Evolutionary conservation across 192 early-diverging fungal species (phyloP), one percentile per base, ranked within the genome.

Genomic region (Dissophora ornata): DNA sequence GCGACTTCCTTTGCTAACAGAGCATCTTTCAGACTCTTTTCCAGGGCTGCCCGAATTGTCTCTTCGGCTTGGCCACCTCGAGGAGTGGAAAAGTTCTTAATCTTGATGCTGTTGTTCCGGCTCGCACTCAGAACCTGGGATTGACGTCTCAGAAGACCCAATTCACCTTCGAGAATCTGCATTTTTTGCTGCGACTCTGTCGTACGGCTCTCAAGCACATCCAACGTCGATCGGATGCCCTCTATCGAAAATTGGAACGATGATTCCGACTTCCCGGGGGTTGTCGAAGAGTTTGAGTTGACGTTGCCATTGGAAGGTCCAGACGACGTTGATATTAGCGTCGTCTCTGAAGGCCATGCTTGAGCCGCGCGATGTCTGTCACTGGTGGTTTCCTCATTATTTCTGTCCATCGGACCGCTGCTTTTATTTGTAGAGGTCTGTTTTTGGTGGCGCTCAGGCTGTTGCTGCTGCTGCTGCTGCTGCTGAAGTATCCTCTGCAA

Each of bases 11-110:
- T 80, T 10, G 73, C 79, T 28, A 80, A 28, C 28, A 80, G 33
- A 2, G 79, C 79, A 29, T 80, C 79, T 24, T 73, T 80, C 12
- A 80, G 53, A 54, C 64, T 68, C 34, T 75, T 66, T 34, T 80
- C 69, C 29, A 80, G 44, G 1, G 65, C 69, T 10, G 60, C 32
- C 1, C 79, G 69, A 28, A 73, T 69, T 0, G 69, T 63, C 3
- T 80, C 69, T 21, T 74, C 65, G 0, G 62, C 63, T 13, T 44
- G 42, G 24, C 25, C 25, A n/a, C 54, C 29, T 16, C 57, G 38
- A 2, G 51, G 12, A 0, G 34, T 26, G 0, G 52, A 41, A 4
- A 47, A 50, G 7, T 60, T 36, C 40, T 67, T 77, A 46, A 77
- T 50, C 24, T 40, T 66, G 44, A 77, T 56, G 49, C 73, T 77